phyloP scores from a whole-genome alignment of 2,329 filamentous ascomycete species.

The Calonectria leucothoes region DNA sequence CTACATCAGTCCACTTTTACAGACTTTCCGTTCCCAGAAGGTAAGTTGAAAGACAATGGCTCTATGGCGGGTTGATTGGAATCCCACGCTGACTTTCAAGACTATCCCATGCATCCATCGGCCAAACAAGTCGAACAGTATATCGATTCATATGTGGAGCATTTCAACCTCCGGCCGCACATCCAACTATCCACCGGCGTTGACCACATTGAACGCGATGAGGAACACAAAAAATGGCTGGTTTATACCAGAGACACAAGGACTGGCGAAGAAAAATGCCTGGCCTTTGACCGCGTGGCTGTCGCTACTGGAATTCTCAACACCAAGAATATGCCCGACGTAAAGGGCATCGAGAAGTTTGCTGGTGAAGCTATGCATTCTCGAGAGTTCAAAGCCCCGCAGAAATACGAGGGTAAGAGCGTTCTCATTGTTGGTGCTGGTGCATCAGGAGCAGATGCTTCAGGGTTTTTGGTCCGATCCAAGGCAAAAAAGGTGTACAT shows the following conservation, averaged over 20 bases:
- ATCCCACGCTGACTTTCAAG: constrained; percentile 13
- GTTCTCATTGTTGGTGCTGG: constrained; percentile 60
- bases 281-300: constrained; percentile 50
- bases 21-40: constrained; percentile 49
- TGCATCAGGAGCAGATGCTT: constrained; percentile 47
- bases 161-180: constrained; percentile 43
- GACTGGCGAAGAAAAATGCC: constrained; percentile 29
- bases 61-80: too few species aligned
- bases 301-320: constrained; percentile 49
- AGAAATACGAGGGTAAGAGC: constrained; percentile 53
- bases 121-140: constrained; percentile 45
- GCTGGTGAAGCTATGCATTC: constrained; percentile 54
- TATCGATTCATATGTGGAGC: constrained; percentile 46
- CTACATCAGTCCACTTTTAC: constrained; percentile 43
- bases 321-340: constrained; percentile 47
- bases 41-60: constrained; percentile 22
- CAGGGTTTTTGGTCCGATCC: constrained; percentile 44
- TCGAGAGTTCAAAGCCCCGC: constrained; percentile 47
- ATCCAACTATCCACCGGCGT: constrained; percentile 44
- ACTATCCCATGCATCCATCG: constrained; percentile 39
- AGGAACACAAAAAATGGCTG: constrained; percentile 40
- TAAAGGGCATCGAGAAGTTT: constrained; percentile 54
- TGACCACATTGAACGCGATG: constrained; percentile 40
- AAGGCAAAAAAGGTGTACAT: constrained; percentile 53
- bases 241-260: constrained; percentile 41